phyloP scores from a whole-genome alignment of 2,329 filamentous ascomycete species.

The Neopestalotiopsis clavispora region DNA sequence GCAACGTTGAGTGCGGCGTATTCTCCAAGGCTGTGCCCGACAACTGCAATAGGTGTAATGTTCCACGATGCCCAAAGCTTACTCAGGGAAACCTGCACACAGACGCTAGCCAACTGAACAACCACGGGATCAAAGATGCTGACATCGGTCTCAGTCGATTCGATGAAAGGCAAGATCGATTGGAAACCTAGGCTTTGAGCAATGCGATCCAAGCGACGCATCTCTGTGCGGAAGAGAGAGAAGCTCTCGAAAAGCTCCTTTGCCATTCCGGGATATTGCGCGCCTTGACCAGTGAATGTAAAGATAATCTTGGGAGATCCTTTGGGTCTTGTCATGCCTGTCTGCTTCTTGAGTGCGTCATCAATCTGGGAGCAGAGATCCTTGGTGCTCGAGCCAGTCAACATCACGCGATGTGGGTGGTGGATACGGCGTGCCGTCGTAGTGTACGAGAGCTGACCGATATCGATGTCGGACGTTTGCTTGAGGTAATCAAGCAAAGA shows the following conservation, averaged over 20 bases:
- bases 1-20: conserved; percentile 72
- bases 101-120: conserved; percentile 52
- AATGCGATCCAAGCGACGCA: conserved; percentile 60
- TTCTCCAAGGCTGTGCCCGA: conserved; percentile 71
- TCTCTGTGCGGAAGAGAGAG: conserved; percentile 38
- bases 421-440: conserved; percentile 67
- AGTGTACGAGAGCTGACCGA: conserved; percentile 65
- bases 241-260: conserved; percentile 19
- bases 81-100: conserved; percentile 57
- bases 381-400: conserved; percentile 40
- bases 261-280: conserved; percentile 23
- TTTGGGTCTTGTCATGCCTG: conserved; percentile 43
- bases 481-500: conserved; percentile 56
- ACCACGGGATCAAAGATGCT: conserved; percentile 46
- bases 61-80: conserved; percentile 56
- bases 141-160: conserved; percentile 41
- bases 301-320: conserved; percentile 47
- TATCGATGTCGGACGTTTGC: conserved; percentile 48
- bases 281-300: conserved; percentile 29
- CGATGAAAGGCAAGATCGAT: conserved; percentile 52
- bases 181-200: conserved; percentile 52
- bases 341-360: conserved; percentile 40
- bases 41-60: conserved; percentile 53
- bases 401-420: conserved; percentile 54
- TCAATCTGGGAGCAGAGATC: conserved; percentile 43